phyloP scores from a whole-genome alignment of 352 stramenopile genomes.

The Lagenidium sp. region DNA sequence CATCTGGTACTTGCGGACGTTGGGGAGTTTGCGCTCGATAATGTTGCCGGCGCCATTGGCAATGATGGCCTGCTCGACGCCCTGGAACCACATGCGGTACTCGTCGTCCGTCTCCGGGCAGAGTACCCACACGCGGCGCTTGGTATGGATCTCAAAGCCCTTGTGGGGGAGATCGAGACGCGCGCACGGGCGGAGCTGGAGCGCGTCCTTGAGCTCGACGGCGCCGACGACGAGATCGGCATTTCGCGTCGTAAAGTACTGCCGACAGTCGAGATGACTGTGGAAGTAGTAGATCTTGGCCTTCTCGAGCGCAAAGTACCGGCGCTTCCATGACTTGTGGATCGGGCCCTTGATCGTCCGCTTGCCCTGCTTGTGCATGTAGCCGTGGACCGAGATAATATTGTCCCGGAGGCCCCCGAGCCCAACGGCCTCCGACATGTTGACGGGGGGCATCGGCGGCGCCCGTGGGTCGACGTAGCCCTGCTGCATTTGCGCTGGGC shows the following conservation, averaged over 20 bases:
- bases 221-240: constrained; percentile 62
- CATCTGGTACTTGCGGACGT: constrained; percentile 87
- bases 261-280: constrained; percentile 63
- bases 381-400: constrained; percentile 76
- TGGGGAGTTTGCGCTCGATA: constrained; percentile 81
- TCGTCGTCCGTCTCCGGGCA: constrained; percentile 81
- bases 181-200: constrained; percentile 75
- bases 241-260: constrained; percentile 78
- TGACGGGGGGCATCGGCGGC: constrained; percentile 44
- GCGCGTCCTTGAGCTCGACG: constrained; percentile 68
- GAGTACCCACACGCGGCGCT: constrained; percentile 81
- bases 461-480: constrained; percentile 57
- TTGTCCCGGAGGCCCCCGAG: constrained; percentile 39
- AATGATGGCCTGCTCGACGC: constrained; percentile 72
- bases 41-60: constrained; percentile 75
- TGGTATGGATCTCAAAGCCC: constrained; percentile 80
- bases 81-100: constrained; percentile 83
- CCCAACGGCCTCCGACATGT: constrained; percentile 63
- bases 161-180: constrained; percentile 80
- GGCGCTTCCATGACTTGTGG: constrained; percentile 77
- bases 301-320: constrained; percentile 72
- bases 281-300: constrained; percentile 86
- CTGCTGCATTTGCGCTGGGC: constrained; percentile 35
- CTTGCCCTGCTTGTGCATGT: constrained; percentile 85
- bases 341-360: constrained; percentile 74